Conservation (phyloP, 2,329 filamentous ascomycete genomes). For the Ciborinia camelliae region DNA sequence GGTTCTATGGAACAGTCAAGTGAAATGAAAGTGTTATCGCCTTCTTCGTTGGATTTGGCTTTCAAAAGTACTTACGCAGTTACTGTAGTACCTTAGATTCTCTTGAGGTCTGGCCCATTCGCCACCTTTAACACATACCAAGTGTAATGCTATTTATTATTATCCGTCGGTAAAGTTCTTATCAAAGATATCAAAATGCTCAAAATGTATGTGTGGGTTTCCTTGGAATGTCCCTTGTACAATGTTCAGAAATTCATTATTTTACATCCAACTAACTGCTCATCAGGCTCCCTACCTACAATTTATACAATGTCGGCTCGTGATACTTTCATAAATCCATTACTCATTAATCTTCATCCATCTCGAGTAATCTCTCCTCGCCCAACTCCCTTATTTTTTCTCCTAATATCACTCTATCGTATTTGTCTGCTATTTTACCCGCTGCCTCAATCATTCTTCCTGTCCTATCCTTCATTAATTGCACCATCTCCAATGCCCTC, state of each 20-base stretch:
- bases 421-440: constrained; percentile 82
- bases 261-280: too few species aligned
- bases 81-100: not conserved
- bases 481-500: constrained; percentile 88
- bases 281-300: not conserved
- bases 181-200: too few species aligned
- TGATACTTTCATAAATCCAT: constrained; percentile 11
- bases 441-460: constrained; percentile 92
- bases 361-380: constrained; percentile 48
- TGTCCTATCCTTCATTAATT: constrained; percentile 76
- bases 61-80: too few species aligned
- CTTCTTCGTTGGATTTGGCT: not conserved
- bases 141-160: too few species aligned
- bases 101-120: not conserved
- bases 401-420: constrained; percentile 72
- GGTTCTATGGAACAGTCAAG: not conserved
- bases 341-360: constrained; percentile 33
- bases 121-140: not conserved
- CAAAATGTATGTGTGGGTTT: too few species aligned
- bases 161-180: too few species aligned
- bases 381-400: constrained; percentile 88
- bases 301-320: constrained; percentile 6
- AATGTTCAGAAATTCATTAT: too few species aligned
- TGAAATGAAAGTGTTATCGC: not conserved
- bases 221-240: too few species aligned